Conservation (phyloP, 2,329 filamentous ascomycete genomes). For the Orbilia ellipsospora region DNA sequence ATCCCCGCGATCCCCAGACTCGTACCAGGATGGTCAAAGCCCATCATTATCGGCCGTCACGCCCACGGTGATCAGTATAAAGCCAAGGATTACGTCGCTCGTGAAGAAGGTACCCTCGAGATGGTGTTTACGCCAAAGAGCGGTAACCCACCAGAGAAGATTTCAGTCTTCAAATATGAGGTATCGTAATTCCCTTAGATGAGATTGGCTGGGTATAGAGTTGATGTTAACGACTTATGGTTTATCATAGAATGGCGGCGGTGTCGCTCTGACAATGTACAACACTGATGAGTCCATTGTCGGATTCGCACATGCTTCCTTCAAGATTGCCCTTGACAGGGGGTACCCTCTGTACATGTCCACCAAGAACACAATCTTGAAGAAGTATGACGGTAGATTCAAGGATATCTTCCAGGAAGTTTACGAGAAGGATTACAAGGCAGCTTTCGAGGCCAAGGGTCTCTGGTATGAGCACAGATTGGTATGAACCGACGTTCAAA, state of each 20-base stretch:
- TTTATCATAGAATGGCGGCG: conserved; percentile 72
- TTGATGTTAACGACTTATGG: background rate
- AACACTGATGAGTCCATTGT: conserved; percentile 96
- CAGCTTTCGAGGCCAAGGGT: conserved; percentile 85
- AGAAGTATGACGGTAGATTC: conserved; percentile 98
- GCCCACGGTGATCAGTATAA: conserved; percentile 99
- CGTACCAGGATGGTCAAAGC: conserved; percentile 97
- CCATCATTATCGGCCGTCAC: conserved; percentile 98
- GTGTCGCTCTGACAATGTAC: conserved; percentile 94
- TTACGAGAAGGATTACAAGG: conserved; percentile 87
- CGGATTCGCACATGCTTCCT: conserved; percentile 94
- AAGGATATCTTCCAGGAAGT: conserved; percentile 99
- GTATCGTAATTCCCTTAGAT: background rate
- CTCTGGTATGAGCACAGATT: conserved; percentile 99
- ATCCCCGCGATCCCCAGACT: conserved; percentile 92
- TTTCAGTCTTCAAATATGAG: conserved; percentile 91
- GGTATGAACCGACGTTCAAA: conserved; percentile 31
- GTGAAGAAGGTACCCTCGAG: conserved; percentile 85
- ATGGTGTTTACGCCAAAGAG: conserved; percentile 91
- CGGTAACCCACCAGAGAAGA: conserved; percentile 81
- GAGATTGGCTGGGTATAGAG: background rate
- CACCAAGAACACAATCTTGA: conserved; percentile 99
- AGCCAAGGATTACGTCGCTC: conserved; percentile 88
- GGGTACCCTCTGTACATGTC: conserved; percentile 97
- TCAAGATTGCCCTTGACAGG: conserved; percentile 93